phyloP scores from a whole-genome alignment of 345 rosid genomes.

The Capsella bursapastoris region DNA sequence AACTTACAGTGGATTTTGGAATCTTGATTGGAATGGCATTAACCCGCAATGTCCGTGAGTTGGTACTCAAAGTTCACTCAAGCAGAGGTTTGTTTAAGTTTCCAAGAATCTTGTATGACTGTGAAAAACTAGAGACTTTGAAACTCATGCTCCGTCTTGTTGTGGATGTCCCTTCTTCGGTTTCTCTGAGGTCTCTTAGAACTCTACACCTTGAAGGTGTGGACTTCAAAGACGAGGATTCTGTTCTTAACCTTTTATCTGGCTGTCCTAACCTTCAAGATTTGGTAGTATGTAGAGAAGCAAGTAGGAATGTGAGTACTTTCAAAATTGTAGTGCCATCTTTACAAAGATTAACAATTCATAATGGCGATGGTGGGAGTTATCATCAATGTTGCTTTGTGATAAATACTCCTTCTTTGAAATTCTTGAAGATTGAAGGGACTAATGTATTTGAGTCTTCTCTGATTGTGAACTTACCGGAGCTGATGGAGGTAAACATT shows the following conservation, averaged over 20 bases:
- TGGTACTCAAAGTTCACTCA: not conserved
- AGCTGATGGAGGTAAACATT: not conserved
- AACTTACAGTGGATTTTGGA: not conserved
- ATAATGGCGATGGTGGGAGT: not conserved
- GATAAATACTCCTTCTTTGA: not conserved
- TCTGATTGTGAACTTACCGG: not conserved
- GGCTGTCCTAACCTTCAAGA: conserved; percentile 26
- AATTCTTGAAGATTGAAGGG: not conserved
- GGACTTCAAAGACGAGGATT: not conserved
- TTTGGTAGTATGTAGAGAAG: not conserved
- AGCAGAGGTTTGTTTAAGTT: not conserved
- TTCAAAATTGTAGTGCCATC: not conserved
- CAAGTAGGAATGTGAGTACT: too few species aligned
- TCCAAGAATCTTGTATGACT: conserved; percentile 14
- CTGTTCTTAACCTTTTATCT: not conserved
- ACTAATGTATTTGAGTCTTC: not conserved
- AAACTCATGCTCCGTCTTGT: not conserved
- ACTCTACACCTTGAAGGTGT: not conserved
- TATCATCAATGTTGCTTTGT: not conserved
- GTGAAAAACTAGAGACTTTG: conserved; percentile 3
- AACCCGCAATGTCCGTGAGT: not conserved
- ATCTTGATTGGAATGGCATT: not conserved
- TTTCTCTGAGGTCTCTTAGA: conserved; percentile 8
- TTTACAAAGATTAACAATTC: not conserved
- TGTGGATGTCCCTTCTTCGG: conserved; percentile 5